Evolutionary conservation across 1,139 yeast species (phyloP), one percentile per base, ranked within the genome.

Genomic region (Hansenula lynferdii): DNA sequence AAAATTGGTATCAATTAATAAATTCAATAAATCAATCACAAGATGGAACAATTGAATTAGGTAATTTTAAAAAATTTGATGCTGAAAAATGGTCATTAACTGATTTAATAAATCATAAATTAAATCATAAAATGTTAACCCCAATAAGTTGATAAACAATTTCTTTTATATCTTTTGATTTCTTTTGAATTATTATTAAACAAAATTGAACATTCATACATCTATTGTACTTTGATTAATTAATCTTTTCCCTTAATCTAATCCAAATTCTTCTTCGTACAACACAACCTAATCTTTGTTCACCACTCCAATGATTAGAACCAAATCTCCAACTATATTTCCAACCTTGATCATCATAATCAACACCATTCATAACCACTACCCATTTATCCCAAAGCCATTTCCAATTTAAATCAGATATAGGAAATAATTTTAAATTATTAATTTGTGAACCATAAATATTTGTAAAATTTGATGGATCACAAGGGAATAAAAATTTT

Each of bases 311-410:
- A 37, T 65, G 58, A 8, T 51, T 53, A 36, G 73, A 67, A 7
- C 62, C 61, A 50, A 80, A 80, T 24, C 68, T 44, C 47, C 66
- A 60, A 28, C 82, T 70, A 53, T 82, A 82, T 16, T 70, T 59
- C 89, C 89, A 82, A 3, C 90, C 90, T 50, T 78, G 80, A 45
- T 80, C 86, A 52, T 81, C 90, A 17, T 75, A 74, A 40, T 62
- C 75, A 12, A 12, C n/a, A 45, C 75, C 78, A 34, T 68, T 67
- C 85, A 81, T 80, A 39, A 77, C 54, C 4, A 80, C 76, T 46
- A 77, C 75, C 90, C 89, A 82, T 34, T 61, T 63, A 18, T 62
- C 61, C 85, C 85, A 78, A 17, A 54, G 50, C 85, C 82, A 77
- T 37, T 48, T 44, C 84, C 84, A 79, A 37, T 62, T 53, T 30